phyloP scores from a whole-genome alignment of 1,284 basidiomycete genomes.

The Schizopora paradoxa region DNA sequence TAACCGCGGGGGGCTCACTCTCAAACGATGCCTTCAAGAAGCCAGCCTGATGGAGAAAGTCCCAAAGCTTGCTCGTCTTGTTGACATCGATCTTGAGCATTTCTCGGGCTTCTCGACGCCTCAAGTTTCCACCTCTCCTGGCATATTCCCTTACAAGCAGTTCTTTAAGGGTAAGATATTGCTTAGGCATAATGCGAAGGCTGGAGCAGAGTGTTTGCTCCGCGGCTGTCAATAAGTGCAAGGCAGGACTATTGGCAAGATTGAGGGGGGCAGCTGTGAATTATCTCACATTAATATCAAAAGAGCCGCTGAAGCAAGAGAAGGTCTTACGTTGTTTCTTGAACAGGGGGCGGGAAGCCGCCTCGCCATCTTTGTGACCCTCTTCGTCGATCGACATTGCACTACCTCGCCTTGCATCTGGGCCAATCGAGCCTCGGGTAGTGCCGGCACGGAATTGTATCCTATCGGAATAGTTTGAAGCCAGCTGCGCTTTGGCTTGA shows the following conservation, averaged over 20 bases:
- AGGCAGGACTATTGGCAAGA: conserved; percentile 78
- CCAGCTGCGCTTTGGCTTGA: conserved; percentile 49
- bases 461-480: conserved; percentile 52
- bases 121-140: conserved; percentile 79
- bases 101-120: conserved; percentile 80
- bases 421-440: conserved; percentile 51
- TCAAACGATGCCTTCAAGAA: conserved; percentile 56
- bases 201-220: conserved; percentile 87
- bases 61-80: conserved; percentile 87
- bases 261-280: conserved; percentile 68
- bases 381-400: conserved; percentile 36
- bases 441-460: conserved; percentile 38
- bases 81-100: conserved; percentile 90
- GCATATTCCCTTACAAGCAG: conserved; percentile 88
- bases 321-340: conserved; percentile 4
- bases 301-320: neutral
- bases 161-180: conserved; percentile 91
- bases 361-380: conserved; percentile 50
- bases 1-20: conserved; percentile 7
- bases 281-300: conserved; percentile 4
- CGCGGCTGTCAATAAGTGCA: conserved; percentile 81
- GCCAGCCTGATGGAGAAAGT: conserved; percentile 77
- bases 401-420: conserved; percentile 47
- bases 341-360: conserved; percentile 29
- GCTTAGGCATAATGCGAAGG: conserved; percentile 85